Conservation (phyloP, 2,329 filamentous ascomycete species). For the Fusarium nisikadoi region DNA sequence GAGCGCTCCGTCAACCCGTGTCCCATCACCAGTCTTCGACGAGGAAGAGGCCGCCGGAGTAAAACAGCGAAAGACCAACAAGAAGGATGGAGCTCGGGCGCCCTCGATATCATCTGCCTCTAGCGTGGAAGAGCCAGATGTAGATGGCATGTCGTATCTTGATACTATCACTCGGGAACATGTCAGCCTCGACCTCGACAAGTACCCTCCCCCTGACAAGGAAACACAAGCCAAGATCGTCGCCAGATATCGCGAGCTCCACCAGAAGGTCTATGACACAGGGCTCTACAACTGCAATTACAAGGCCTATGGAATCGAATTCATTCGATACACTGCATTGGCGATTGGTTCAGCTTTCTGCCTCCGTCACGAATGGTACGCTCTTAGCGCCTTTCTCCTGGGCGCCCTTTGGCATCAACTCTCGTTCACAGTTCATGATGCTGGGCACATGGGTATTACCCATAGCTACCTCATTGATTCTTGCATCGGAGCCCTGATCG, state of each 20-base stretch:
- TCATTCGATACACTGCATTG: slow-evolving; percentile 74
- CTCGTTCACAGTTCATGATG: slow-evolving; percentile 93
- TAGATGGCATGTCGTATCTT: slow-evolving; percentile 71
- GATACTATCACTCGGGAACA: slow-evolving; percentile 79
- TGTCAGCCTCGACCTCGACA: slow-evolving; percentile 78
- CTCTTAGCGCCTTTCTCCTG: slow-evolving; percentile 76
- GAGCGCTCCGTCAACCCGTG: slow-evolving; percentile 64
- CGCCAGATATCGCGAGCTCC: slow-evolving; percentile 81
- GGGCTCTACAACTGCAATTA: slow-evolving; percentile 90
- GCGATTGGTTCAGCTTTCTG: slow-evolving; percentile 69
- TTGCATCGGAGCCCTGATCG: slow-evolving; percentile 88
- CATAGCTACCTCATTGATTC: slow-evolving; percentile 87
- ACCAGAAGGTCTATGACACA: slow-evolving; percentile 76
- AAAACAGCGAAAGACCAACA: slow-evolving; percentile 45
- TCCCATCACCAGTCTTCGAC: slow-evolving; percentile 64
- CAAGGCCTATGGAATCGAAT: slow-evolving; percentile 79
- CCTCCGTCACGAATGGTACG: slow-evolving; percentile 73
- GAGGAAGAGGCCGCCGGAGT: slow-evolving; percentile 46
- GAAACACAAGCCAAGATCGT: slow-evolving; percentile 80
- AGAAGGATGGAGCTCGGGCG: slow-evolving; percentile 43
- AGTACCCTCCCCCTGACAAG: slow-evolving; percentile 82
- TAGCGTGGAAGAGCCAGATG: slow-evolving; percentile 56
- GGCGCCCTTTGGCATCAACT: slow-evolving; percentile 94
- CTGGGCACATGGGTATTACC: slow-evolving; percentile 97
- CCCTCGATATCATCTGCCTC: slow-evolving; percentile 71